Percentiles rank a stretch among this genome's conserved stretches.
Evolutionary conservation across 495 filamentous ascomycete genomes (phyloP).

Genomic region (Lophiostoma macrostomum): DNA sequence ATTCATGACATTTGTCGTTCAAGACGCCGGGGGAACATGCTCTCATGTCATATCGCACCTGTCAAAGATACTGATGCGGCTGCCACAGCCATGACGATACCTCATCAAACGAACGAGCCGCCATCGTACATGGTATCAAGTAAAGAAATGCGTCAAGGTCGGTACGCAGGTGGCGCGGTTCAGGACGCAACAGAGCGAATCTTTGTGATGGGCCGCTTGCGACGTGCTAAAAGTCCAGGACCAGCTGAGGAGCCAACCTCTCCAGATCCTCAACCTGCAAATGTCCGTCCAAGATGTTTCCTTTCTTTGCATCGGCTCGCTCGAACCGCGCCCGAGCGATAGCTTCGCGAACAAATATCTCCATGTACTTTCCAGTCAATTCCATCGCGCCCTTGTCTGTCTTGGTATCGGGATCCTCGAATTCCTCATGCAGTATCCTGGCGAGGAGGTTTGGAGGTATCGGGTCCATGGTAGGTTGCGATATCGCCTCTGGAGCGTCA

Average conservation of each 20-base stretch:
- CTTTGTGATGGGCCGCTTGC: neutral
- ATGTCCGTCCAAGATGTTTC: constrained; percentile 54
- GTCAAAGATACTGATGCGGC: too few relatives aligned
- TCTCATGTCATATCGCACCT: too few relatives aligned
- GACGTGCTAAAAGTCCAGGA: constrained; percentile 71
- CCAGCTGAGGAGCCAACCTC: constrained; percentile 81
- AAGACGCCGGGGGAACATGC: neutral
- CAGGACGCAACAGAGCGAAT: too few relatives aligned
- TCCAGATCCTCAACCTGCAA: constrained; percentile 87
- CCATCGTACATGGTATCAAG: too few relatives aligned
- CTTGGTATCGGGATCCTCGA: constrained; percentile 63
- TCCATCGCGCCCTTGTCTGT: constrained; percentile 76
- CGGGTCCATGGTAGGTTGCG: constrained; percentile 37
- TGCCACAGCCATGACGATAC: too few relatives aligned
- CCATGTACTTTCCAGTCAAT: constrained; percentile 80
- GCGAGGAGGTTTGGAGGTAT: constrained; percentile 76
- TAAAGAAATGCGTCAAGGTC: too few relatives aligned
- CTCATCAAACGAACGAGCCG: too few relatives aligned
- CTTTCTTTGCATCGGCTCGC: constrained; percentile 49
- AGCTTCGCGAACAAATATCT: constrained; percentile 89
- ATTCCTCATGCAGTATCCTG: constrained; percentile 72
- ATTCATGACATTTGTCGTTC: neutral
- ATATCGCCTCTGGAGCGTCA: neutral
- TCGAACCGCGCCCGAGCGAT: constrained; percentile 76
- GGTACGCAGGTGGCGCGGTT: too few relatives aligned